Evolutionary conservation across 768 basidiomycete genomes (phyloP).

Genomic region (Leucocoprinus birnbaumii): DNA sequence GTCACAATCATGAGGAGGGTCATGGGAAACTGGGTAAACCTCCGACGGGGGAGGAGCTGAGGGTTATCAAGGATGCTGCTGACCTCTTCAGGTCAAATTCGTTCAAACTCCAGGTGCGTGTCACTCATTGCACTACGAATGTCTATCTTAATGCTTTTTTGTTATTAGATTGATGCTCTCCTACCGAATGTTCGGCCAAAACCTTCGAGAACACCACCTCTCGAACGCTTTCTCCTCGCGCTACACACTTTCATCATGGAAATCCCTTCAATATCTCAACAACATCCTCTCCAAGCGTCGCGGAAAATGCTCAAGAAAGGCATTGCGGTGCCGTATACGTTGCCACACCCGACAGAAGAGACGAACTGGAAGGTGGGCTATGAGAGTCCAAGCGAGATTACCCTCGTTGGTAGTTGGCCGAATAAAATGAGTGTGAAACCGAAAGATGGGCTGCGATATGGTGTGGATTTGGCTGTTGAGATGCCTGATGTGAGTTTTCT

Average conservation of each 20-base stretch:
- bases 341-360: slow-evolving; percentile 71
- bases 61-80: slow-evolving; percentile 67
- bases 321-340: slow-evolving; percentile 64
- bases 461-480: slow-evolving; percentile 79
- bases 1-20: background rate
- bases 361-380: slow-evolving; percentile 89
- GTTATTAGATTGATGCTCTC: slow-evolving; percentile 68
- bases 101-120: slow-evolving; percentile 78
- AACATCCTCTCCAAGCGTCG: slow-evolving; percentile 67
- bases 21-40: slow-evolving; percentile 42
- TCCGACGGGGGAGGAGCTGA: slow-evolving; percentile 69
- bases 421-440: slow-evolving; percentile 73
- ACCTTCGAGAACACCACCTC: slow-evolving; percentile 45
- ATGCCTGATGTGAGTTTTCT: slow-evolving; percentile 72
- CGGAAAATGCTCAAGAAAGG: slow-evolving; percentile 48
- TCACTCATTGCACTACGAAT: background rate
- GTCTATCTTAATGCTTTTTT: slow-evolving; percentile 9
- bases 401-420: slow-evolving; percentile 85
- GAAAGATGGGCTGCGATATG: slow-evolving; percentile 61
- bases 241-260: slow-evolving; percentile 65
- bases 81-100: slow-evolving; percentile 75
- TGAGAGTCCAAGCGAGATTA: slow-evolving; percentile 71
- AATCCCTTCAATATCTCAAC: slow-evolving; percentile 53
- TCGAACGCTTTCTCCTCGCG: slow-evolving; percentile 66
- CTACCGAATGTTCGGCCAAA: slow-evolving; percentile 76